A percentile compares a stretch with the other conserved stretches of the same genome.
phyloP scores from a whole-genome alignment of 352 stramenopile genomes.

The Phytopythium chamaehyphon region DNA sequence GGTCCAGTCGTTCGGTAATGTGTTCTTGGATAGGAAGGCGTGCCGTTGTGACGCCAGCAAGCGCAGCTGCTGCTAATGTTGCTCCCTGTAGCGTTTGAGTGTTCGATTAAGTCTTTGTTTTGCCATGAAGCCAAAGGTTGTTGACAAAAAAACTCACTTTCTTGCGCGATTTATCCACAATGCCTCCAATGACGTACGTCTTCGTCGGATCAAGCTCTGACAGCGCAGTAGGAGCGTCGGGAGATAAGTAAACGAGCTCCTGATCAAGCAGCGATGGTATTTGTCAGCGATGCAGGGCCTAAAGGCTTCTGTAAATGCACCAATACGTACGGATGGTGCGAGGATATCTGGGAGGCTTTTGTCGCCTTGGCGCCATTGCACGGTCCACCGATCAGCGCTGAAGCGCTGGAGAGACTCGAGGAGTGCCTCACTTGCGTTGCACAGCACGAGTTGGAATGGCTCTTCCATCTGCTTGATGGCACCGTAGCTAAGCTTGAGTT shows the following conservation, averaged over 20 bases:
- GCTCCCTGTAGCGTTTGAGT: slow-evolving; percentile 26
- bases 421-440: slow-evolving; percentile 50
- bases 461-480: slow-evolving; percentile 54
- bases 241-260: slow-evolving; percentile 74
- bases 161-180: slow-evolving; percentile 75
- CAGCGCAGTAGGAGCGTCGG: slow-evolving; percentile 66
- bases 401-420: slow-evolving; percentile 52
- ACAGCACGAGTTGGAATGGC: slow-evolving; percentile 61
- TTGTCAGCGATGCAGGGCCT: too few relatives aligned
- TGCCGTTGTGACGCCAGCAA: slow-evolving; percentile 44
- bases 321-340: slow-evolving; percentile 13
- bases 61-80: slow-evolving; percentile 46
- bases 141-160: slow-evolving; percentile 26
- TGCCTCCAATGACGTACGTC: slow-evolving; percentile 79
- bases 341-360: slow-evolving; percentile 34
- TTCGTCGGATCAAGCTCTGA: slow-evolving; percentile 51
- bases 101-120: slow-evolving; percentile 2
- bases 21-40: slow-evolving; percentile 74
- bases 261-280: background rate
- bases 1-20: slow-evolving; percentile 57
- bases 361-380: slow-evolving; percentile 41
- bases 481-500: slow-evolving; percentile 74
- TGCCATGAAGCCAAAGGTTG: background rate
- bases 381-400: slow-evolving; percentile 52
- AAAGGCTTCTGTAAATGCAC: background rate